phyloP scores from a whole-genome alignment of 441 rosid species.

The Eutrema salsugineum region DNA sequence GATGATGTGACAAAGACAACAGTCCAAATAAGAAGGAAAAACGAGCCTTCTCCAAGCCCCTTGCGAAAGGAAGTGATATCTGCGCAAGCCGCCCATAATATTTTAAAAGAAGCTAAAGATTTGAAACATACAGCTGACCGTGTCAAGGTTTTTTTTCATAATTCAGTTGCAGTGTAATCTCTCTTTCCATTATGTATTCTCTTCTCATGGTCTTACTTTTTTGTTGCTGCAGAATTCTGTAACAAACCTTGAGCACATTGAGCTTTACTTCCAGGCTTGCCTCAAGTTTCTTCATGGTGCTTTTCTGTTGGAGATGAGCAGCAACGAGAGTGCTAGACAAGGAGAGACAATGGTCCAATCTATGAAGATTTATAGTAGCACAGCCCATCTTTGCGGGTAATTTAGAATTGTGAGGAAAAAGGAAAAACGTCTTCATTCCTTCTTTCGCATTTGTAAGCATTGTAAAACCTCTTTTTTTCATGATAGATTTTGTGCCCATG shows the following conservation, averaged over 20 bases:
- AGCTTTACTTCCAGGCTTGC: slow-evolving; percentile 87
- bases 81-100: slow-evolving; percentile 68
- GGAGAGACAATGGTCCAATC: slow-evolving; percentile 71
- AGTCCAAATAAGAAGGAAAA: slow-evolving; percentile 46
- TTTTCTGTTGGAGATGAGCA: slow-evolving; percentile 67
- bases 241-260: slow-evolving; percentile 55
- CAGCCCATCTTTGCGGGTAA: slow-evolving; percentile 98
- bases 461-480: slow-evolving; percentile 13
- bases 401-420: slow-evolving; percentile 7
- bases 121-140: slow-evolving; percentile 97
- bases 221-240: slow-evolving; percentile 58
- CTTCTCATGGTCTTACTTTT: slow-evolving; percentile 20
- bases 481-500: slow-evolving; percentile 89
- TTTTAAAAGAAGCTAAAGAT: slow-evolving; percentile 90
- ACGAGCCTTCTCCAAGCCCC: slow-evolving; percentile 71
- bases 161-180: slow-evolving; percentile 7
- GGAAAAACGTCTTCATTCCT: background rate
- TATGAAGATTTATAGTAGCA: slow-evolving; percentile 64
- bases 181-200: slow-evolving; percentile 5
- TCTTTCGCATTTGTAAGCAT: slow-evolving; percentile 10
- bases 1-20: slow-evolving; percentile 31
- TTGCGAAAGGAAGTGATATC: slow-evolving; percentile 58
- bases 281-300: slow-evolving; percentile 95
- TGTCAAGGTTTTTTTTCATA: slow-evolving; percentile 53
- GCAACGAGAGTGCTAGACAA: slow-evolving; percentile 59